Base-by-base conservation (phyloP, 192 early-diverging fungal genomes). In the Rhizoclosmatium sp. region DNA sequence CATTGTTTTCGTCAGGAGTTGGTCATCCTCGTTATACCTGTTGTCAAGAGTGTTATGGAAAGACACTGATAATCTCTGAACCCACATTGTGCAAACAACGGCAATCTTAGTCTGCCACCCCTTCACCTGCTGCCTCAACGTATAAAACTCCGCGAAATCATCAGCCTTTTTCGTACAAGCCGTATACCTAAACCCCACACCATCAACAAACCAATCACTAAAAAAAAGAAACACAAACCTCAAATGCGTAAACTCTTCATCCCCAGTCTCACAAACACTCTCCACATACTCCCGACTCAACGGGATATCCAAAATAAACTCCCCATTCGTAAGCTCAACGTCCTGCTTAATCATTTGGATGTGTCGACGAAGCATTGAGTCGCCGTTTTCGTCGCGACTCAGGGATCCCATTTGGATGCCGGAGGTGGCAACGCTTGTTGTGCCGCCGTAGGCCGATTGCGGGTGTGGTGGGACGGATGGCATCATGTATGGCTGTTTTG, bases 191-290 rank as follows among this genome's bases (percentile, higher is more conserved):
- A 84, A 31, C 85, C 67, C 4, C 84, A 69, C 23, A 85, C 89
- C 3, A 90, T 5, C 31, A 16, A 73, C 40, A 47, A 59, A 16
- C 68, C 42, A 31, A 31, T 31, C 31, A 31, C 31, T 76, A 21
- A 41, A 21, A 67, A 44, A 23, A 0, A 65, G 44, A 46, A 1
- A 82, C 81, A 96, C 97, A 85, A 98, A 84, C 64, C 78, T 82
- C 86, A 93, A 88, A 72, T 91, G 86, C 69, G 90, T 92, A 70
- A 92, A 94, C 77, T 94, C 93, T 56, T 86, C 87, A 16, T 85
- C 86, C 31, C 89, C 74, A 42, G 79, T 84, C 21, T 88, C 81
- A 4, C 56, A 21, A 7, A 87, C 84, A 48, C 83, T 31, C 59
- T 82, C 77, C 41, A 89, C 49, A 39, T 85, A 76, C 65, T 86